phyloP scores from a whole-genome alignment of 2,329 filamentous ascomycete genomes.

The Cladorrhinum sp. region DNA sequence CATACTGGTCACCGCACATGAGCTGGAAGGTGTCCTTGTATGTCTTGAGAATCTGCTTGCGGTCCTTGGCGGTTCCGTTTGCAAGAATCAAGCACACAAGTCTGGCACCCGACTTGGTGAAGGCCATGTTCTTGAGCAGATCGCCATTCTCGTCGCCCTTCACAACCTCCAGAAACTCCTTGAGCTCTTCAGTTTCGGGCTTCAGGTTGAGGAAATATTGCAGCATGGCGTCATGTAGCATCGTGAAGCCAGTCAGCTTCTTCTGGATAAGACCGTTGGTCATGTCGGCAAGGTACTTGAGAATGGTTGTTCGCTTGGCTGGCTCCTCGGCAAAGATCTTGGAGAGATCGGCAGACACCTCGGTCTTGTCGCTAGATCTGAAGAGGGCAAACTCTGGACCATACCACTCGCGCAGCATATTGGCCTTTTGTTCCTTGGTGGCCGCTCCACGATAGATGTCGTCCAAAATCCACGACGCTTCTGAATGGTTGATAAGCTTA shows the following conservation, averaged over 20 bases:
- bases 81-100: slow-evolving; percentile 80
- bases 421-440: slow-evolving; percentile 79
- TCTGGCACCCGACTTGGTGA: slow-evolving; percentile 83
- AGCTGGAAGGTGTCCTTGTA: slow-evolving; percentile 87
- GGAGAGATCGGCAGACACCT: slow-evolving; percentile 65
- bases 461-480: slow-evolving; percentile 96
- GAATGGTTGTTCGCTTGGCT: slow-evolving; percentile 81
- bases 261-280: slow-evolving; percentile 95
- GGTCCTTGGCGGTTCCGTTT: slow-evolving; percentile 84
- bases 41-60: slow-evolving; percentile 78
- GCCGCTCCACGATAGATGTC: slow-evolving; percentile 91
- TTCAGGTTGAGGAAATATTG: slow-evolving; percentile 87
- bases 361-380: slow-evolving; percentile 52
- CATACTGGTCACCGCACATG: slow-evolving; percentile 77
- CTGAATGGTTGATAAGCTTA: slow-evolving; percentile 90
- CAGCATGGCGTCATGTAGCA: slow-evolving; percentile 96
- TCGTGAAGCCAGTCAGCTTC: slow-evolving; percentile 93
- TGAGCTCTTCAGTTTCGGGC: slow-evolving; percentile 74
- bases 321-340: slow-evolving; percentile 72
- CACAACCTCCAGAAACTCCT: slow-evolving; percentile 83
- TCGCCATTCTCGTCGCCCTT: slow-evolving; percentile 91
- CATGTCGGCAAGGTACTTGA: slow-evolving; percentile 79
- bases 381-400: slow-evolving; percentile 88
- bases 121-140: slow-evolving; percentile 90
- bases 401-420: slow-evolving; percentile 91